phyloP scores from a whole-genome alignment of 2,329 filamentous ascomycete species.

The Immersiporthe knoxdaviesiana region DNA sequence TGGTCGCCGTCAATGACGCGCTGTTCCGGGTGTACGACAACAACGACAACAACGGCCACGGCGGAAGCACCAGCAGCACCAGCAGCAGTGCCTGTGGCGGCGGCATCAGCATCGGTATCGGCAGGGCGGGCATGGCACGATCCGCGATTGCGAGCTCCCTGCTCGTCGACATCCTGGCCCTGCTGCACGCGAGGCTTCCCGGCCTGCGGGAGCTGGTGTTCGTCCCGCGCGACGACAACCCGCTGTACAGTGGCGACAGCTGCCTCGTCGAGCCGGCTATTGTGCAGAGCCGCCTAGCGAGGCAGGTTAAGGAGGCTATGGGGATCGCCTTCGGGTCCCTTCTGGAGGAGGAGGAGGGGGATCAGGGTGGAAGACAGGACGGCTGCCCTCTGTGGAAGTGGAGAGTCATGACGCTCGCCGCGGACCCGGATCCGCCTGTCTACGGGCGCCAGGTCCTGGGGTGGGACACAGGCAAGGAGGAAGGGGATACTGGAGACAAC shows the following conservation, averaged over 20 bases:
- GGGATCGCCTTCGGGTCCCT: constrained; percentile 37
- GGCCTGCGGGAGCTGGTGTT: constrained; percentile 48
- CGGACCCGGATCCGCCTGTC: constrained; percentile 28
- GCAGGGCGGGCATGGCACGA: not conserved
- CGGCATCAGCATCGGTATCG: not conserved
- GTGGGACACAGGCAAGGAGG: constrained; percentile 22
- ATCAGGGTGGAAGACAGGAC: constrained; percentile 40
- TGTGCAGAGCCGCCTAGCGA: constrained; percentile 41
- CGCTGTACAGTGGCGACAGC: constrained; percentile 36
- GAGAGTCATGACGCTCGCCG: constrained; percentile 41
- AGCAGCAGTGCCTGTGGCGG: not conserved
- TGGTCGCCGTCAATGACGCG: constrained; percentile 50
- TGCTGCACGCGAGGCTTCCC: constrained; percentile 44
- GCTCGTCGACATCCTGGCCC: constrained; percentile 45
- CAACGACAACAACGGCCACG: not conserved
- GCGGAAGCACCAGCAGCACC: not conserved
- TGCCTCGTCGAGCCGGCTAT: constrained; percentile 38
- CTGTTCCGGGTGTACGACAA: constrained; percentile 40
- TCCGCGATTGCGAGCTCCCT: constrained; percentile 42
- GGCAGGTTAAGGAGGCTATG: constrained; percentile 43
- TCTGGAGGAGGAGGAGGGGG: constrained; percentile 25
- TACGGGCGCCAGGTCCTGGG: constrained; percentile 32
- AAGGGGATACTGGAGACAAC: not conserved
- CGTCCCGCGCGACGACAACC: constrained; percentile 46
- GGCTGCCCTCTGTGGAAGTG: constrained; percentile 35